These are phyloP conservation scores for Seiridium cupressi DNA, from an alignment of 2,329 filamentous ascomycete species.

Conservation along the genomic window DNA sequence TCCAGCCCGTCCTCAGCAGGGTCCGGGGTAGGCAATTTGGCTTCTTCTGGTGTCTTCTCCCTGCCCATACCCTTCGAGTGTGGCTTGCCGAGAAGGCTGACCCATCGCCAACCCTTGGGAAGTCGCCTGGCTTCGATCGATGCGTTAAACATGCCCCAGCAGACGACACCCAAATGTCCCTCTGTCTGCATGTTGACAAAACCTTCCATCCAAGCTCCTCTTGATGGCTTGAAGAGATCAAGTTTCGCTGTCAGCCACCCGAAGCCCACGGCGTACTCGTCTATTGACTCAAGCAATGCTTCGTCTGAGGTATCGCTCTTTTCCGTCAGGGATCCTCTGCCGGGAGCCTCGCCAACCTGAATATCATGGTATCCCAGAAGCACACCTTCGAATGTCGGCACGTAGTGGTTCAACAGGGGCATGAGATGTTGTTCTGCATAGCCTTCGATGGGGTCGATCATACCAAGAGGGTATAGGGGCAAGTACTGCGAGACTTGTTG, in stretches of 20 bases:
- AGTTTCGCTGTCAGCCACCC: conserved; percentile 88
- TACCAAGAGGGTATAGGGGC: conserved; percentile 69
- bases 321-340: conserved; percentile 45
- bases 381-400: conserved; percentile 70
- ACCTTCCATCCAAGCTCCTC: conserved; percentile 74
- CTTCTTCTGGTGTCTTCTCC: conserved; percentile 13
- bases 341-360: conserved; percentile 59
- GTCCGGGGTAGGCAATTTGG: conserved; percentile 35
- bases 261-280: conserved; percentile 85
- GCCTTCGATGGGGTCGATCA: conserved; percentile 67
- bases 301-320: conserved; percentile 41
- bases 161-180: conserved; percentile 84
- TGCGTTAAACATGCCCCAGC: conserved; percentile 90
- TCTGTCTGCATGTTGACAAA: conserved; percentile 84
- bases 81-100: conserved; percentile 54
- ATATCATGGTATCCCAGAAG: conserved; percentile 72
- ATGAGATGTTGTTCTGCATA: conserved; percentile 73
- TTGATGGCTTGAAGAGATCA: conserved; percentile 74
- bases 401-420: conserved; percentile 74
- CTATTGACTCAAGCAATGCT: conserved; percentile 52
- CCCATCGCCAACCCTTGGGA: conserved; percentile 78
- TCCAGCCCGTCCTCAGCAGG: conserved; percentile 44
- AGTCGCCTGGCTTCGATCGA: conserved; percentile 76
- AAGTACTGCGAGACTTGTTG: conserved; percentile 81
- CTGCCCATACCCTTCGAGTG: conserved; percentile 11